Conservation (phyloP, 1,139 yeast species). For the Yamadazyma songkhlaensis region DNA sequence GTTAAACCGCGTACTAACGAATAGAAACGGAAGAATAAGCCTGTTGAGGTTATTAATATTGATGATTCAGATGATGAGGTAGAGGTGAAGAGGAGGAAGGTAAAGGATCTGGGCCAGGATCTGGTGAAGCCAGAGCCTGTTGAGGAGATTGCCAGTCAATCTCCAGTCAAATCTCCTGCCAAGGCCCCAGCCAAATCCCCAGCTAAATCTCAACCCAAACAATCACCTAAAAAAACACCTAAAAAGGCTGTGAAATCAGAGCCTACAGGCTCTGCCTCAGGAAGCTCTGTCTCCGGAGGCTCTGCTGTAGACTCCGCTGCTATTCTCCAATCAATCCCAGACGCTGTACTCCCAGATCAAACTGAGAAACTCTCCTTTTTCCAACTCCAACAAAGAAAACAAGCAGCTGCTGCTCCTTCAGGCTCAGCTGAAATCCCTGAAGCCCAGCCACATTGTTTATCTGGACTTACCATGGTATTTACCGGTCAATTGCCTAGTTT, state of each 20-base stretch:
- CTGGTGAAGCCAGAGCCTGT: no score
- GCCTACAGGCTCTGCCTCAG: no score
- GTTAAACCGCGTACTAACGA: no score
- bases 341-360: constrained; percentile 65
- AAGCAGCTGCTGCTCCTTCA: constrained; percentile 24
- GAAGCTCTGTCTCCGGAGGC: no score
- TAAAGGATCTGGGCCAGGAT: no score
- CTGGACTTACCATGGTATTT: constrained; percentile 88
- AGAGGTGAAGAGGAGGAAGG: no score
- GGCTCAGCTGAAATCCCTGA: constrained; percentile 53
- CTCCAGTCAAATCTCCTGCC: no score
- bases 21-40: constrained; percentile 9
- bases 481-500: constrained; percentile 85
- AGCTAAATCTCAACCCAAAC: no score
- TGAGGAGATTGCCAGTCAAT: no score
- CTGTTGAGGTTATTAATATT: constrained; percentile 17
- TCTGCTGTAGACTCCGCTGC: constrained; percentile 45
- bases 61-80: constrained; percentile 14
- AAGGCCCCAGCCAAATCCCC: no score
- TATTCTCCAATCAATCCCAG: constrained; percentile 59
- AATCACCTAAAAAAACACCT: constrained; percentile 5
- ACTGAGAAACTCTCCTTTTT: constrained; percentile 52
- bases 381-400: constrained; percentile 44
- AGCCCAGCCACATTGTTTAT: constrained; percentile 78
- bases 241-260: not conserved